Percentiles rank a stretch among this genome's conserved stretches.
Evolutionary conservation across 1,284 basidiomycete species (phyloP).

Genomic region (Somion occarium): DNA sequence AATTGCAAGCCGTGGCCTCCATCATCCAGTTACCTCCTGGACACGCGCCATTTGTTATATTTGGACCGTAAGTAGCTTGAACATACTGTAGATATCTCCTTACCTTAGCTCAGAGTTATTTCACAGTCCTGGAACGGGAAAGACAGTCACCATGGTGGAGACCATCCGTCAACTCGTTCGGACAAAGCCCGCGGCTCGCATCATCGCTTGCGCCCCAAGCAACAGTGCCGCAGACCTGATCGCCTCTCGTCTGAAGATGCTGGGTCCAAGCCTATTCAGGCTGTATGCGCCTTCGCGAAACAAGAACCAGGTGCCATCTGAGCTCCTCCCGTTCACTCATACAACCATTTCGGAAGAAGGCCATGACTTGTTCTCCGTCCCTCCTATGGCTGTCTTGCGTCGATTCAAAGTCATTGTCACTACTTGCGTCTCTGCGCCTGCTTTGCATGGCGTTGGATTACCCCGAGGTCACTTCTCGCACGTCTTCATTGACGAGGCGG

Average conservation of each 20-base stretch:
- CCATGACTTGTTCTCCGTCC: constrained; percentile 44
- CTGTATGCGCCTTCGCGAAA: constrained; percentile 60
- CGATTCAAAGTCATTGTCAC: constrained; percentile 51
- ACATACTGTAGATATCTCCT: not conserved
- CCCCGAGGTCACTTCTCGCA: constrained; percentile 31
- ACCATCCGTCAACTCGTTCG: constrained; percentile 53
- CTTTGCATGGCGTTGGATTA: constrained; percentile 40
- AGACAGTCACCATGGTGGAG: constrained; percentile 66
- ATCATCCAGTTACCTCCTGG: constrained; percentile 42
- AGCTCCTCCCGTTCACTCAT: constrained; percentile 39
- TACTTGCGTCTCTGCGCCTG: constrained; percentile 47
- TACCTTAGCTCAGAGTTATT: not conserved
- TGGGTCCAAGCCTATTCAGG: constrained; percentile 47
- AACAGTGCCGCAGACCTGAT: constrained; percentile 64
- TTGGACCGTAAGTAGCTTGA: constrained; percentile 67
- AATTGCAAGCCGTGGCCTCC: constrained; percentile 48
- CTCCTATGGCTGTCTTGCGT: constrained; percentile 34
- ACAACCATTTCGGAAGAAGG: constrained; percentile 16
- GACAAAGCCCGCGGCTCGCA: constrained; percentile 35
- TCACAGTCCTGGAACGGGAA: constrained; percentile 59
- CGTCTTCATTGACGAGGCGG: constrained; percentile 40
- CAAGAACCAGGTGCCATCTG: constrained; percentile 38
- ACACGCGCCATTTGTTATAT: constrained; percentile 53
- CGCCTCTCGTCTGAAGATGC: constrained; percentile 41
- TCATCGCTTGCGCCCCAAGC: constrained; percentile 62